phyloP scores from a whole-genome alignment of 2,329 filamentous ascomycete species.

The Calonectria henricotiae region DNA sequence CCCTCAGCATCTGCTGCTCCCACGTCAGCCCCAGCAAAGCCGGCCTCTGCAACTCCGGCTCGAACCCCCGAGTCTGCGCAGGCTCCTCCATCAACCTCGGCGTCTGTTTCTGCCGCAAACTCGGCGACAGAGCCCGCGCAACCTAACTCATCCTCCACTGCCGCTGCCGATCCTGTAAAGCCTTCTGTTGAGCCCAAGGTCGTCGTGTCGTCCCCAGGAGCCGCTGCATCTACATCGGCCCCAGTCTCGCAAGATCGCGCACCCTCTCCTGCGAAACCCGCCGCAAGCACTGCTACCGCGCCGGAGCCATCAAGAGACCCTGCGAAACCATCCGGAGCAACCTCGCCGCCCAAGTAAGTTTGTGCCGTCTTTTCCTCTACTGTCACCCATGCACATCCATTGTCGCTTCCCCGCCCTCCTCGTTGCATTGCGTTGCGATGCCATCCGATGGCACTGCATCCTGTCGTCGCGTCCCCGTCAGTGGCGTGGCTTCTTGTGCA shows the following conservation, averaged over 20 bases:
- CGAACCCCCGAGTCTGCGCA: slow-evolving; percentile 48
- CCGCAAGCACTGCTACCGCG: slow-evolving; percentile 27
- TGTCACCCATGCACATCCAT: background rate
- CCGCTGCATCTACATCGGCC: slow-evolving; percentile 39
- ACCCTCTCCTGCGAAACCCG: slow-evolving; percentile 40
- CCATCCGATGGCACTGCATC: slow-evolving; percentile 11
- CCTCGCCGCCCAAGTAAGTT: slow-evolving; percentile 39
- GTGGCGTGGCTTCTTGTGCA: slow-evolving; percentile 50
- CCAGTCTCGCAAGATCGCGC: slow-evolving; percentile 42
- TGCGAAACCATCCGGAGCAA: slow-evolving; percentile 14
- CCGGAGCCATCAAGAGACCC: slow-evolving; percentile 27
- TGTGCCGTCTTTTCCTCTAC: background rate
- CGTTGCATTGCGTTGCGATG: slow-evolving; percentile 13
- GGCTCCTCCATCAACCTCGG: slow-evolving; percentile 39
- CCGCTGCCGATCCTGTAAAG: slow-evolving; percentile 30
- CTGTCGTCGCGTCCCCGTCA: slow-evolving; percentile 34
- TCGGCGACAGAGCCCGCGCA: slow-evolving; percentile 37
- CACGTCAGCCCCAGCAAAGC: slow-evolving; percentile 43
- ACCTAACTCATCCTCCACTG: slow-evolving; percentile 27
- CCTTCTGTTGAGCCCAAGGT: slow-evolving; percentile 26
- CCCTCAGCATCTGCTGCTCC: slow-evolving; percentile 47
- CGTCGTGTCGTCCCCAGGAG: slow-evolving; percentile 39
- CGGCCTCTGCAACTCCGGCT: slow-evolving; percentile 46
- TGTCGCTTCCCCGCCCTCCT: slow-evolving; percentile 9
- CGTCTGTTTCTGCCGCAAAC: slow-evolving; percentile 38